Percentiles rank a stretch among this genome's conserved stretches.
phyloP scores from a whole-genome alignment of 2,329 filamentous ascomycete genomes.

The Trichoderma koningiopsis region DNA sequence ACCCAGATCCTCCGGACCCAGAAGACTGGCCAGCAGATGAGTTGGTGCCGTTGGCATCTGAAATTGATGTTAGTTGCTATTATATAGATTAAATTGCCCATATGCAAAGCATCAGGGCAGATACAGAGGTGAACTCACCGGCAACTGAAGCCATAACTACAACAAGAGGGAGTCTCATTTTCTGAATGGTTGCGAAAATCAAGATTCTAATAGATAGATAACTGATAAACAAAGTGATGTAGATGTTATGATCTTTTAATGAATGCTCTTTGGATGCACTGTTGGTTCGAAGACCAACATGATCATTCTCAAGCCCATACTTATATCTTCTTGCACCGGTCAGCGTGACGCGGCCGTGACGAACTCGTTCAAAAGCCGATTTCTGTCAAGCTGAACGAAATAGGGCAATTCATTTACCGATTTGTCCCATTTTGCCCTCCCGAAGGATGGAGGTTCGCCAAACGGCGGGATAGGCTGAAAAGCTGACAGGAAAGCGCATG shows the following conservation, averaged over 20 bases:
- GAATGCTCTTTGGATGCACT: background rate
- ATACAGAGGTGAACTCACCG: background rate
- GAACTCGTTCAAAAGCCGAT: background rate
- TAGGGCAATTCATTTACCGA: background rate
- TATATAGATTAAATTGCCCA: background rate
- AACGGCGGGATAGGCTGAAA: slow-evolving; percentile 18
- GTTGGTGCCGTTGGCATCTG: slow-evolving; percentile 21
- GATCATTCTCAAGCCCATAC: background rate
- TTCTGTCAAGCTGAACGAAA: background rate
- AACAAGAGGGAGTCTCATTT: slow-evolving; percentile 21
- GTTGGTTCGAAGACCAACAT: background rate
- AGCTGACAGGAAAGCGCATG: slow-evolving; percentile 17
- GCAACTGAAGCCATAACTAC: slow-evolving; percentile 21
- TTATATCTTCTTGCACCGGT: slow-evolving; percentile 17
- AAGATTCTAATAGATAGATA: background rate
- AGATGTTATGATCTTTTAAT: background rate
- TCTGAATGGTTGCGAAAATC: background rate
- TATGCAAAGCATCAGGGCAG: background rate
- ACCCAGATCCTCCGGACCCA: slow-evolving; percentile 15
- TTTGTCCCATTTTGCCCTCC: background rate
- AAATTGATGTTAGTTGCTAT: background rate
- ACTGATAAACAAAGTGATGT: background rate
- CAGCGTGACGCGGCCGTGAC: slow-evolving; percentile 23
- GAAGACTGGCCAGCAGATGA: slow-evolving; percentile 9
- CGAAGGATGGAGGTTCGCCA: slow-evolving; percentile 17